These are phyloP conservation scores for Neophaeococcomyces aloes DNA, from an alignment of 2,329 filamentous ascomycete genomes.

Conservation along the genomic window DNA sequence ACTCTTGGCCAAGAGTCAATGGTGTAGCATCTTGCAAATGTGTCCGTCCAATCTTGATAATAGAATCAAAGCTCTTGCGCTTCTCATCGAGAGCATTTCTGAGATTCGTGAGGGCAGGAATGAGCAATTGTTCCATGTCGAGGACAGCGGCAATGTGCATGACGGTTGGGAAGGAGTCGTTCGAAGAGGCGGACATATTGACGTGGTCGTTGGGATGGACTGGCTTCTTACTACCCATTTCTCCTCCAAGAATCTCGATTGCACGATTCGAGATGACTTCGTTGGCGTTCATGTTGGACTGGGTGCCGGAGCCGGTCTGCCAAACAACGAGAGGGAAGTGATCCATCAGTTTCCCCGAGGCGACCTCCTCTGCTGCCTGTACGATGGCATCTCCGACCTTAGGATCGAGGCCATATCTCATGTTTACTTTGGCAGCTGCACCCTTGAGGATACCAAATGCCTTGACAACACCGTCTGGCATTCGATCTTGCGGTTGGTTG, in stretches of 20 bases:
- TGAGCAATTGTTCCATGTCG: constrained; percentile 74
- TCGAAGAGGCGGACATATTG: constrained; percentile 97
- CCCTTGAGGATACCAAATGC: constrained; percentile 97
- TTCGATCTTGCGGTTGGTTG: constrained; percentile 97
- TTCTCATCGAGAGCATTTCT: constrained; percentile 78
- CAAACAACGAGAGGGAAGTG: constrained; percentile 88
- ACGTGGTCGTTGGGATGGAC: constrained; percentile 99
- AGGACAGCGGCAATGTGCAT: constrained; percentile 99
- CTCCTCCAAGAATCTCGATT: constrained; percentile 84
- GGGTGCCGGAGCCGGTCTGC: constrained; percentile 88
- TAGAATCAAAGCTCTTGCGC: constrained; percentile 77
- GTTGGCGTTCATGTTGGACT: constrained; percentile 95
- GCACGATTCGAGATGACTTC: constrained; percentile 90
- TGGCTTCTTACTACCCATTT: constrained; percentile 93
- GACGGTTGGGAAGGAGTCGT: constrained; percentile 98
- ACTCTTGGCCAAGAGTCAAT: constrained; percentile 90
- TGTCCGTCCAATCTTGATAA: constrained; percentile 98
- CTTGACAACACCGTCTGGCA: constrained; percentile 83
- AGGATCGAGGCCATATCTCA: constrained; percentile 84
- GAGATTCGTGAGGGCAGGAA: constrained; percentile 73
- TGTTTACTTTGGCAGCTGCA: constrained; percentile 89
- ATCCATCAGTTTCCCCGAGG: constrained; percentile 71
- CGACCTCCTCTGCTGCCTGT: constrained; percentile 73
- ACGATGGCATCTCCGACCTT: constrained; percentile 84
- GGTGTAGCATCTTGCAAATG: constrained; percentile 97